Evolutionary conservation across 2,329 filamentous ascomycete genomes (phyloP).

Genomic region (Penicillium sp.): DNA sequence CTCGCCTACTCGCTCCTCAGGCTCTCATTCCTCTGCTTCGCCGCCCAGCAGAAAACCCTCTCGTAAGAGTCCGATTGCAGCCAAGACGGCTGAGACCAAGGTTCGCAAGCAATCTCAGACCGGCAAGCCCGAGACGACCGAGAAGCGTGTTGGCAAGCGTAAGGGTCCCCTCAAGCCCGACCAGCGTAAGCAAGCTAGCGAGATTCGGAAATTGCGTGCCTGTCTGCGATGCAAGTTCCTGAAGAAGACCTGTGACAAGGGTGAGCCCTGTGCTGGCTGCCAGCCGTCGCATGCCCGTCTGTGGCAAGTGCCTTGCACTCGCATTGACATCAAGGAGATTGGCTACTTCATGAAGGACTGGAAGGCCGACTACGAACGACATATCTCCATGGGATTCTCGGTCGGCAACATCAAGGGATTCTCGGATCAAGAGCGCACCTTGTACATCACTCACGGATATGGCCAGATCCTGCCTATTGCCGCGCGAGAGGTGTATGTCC

Average conservation of each 20-base stretch:
- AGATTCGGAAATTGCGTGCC: slow-evolving; percentile 91
- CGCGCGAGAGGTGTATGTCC: slow-evolving; percentile 90
- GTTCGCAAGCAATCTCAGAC: slow-evolving; percentile 72
- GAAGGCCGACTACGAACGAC: slow-evolving; percentile 94
- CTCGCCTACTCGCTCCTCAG: slow-evolving; percentile 62
- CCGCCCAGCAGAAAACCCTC: slow-evolving; percentile 66
- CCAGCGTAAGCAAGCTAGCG: slow-evolving; percentile 92
- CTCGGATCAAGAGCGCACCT: slow-evolving; percentile 60
- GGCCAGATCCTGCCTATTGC: slow-evolving; percentile 90
- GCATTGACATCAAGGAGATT: slow-evolving; percentile 98
- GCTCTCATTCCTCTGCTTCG: slow-evolving; percentile 62
- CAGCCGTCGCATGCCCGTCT: slow-evolving; percentile 92
- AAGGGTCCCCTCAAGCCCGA: slow-evolving; percentile 88
- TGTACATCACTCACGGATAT: slow-evolving; percentile 97
- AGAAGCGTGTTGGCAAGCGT: slow-evolving; percentile 92
- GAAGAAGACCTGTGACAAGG: slow-evolving; percentile 99
- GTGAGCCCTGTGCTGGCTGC: slow-evolving; percentile 92
- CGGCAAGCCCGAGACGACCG: slow-evolving; percentile 77
- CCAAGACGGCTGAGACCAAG: slow-evolving; percentile 81
- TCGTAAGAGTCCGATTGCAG: slow-evolving; percentile 72
- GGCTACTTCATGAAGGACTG: slow-evolving; percentile 99
- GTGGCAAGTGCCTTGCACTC: slow-evolving; percentile 97
- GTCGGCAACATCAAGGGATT: slow-evolving; percentile 94
- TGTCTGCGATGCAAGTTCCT: slow-evolving; percentile 97
- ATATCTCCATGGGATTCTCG: slow-evolving; percentile 82